A percentile compares a stretch with the other conserved stretches of the same genome.
Evolutionary conservation across 805 yeast species (phyloP).

Genomic region (Metahyphopichia silvanorum): DNA sequence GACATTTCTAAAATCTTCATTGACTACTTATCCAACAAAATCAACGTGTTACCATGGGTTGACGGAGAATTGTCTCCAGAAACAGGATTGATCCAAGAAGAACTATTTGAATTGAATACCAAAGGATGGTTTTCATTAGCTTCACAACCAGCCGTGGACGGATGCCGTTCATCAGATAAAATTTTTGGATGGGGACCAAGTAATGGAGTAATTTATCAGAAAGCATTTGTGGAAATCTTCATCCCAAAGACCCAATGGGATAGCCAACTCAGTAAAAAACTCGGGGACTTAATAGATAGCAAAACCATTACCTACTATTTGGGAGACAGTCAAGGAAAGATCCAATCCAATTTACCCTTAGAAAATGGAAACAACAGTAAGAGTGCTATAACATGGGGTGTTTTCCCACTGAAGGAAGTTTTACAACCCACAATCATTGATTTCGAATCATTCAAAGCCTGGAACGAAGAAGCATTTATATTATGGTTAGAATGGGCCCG

Average conservation of each 20-base stretch:
- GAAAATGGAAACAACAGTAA: slow-evolving; percentile 37
- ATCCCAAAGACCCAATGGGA: slow-evolving; percentile 74
- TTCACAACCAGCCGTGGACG: slow-evolving; percentile 93
- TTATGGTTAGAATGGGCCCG: slow-evolving; percentile 93
- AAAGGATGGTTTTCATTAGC: slow-evolving; percentile 82
- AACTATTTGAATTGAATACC: slow-evolving; percentile 73
- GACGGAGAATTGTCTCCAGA: slow-evolving; percentile 84
- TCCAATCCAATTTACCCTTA: slow-evolving; percentile 57
- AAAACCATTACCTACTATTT: slow-evolving; percentile 69
- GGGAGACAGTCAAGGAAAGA: slow-evolving; percentile 58
- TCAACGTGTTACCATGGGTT: slow-evolving; percentile 87
- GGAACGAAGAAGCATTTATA: slow-evolving; percentile 93
- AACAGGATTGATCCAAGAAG: slow-evolving; percentile 89
- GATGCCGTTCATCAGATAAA: slow-evolving; percentile 72
- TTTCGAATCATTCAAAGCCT: slow-evolving; percentile 87
- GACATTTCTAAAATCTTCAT: slow-evolving; percentile 70
- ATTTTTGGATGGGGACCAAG: slow-evolving; percentile 98
- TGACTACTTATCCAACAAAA: slow-evolving; percentile 68
- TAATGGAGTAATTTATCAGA: slow-evolving; percentile 86
- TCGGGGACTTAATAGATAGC: slow-evolving; percentile 34
- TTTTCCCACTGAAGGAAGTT: slow-evolving; percentile 85
- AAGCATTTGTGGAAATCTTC: slow-evolving; percentile 84
- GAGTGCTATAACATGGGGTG: slow-evolving; percentile 97
- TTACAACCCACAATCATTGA: slow-evolving; percentile 91
- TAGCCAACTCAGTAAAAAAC: slow-evolving; percentile 45